Percentiles rank a stretch among this genome's conserved stretches.
phyloP scores from a whole-genome alignment of 139 green algal genomes.

The Astrephomene gubernaculifera region DNA sequence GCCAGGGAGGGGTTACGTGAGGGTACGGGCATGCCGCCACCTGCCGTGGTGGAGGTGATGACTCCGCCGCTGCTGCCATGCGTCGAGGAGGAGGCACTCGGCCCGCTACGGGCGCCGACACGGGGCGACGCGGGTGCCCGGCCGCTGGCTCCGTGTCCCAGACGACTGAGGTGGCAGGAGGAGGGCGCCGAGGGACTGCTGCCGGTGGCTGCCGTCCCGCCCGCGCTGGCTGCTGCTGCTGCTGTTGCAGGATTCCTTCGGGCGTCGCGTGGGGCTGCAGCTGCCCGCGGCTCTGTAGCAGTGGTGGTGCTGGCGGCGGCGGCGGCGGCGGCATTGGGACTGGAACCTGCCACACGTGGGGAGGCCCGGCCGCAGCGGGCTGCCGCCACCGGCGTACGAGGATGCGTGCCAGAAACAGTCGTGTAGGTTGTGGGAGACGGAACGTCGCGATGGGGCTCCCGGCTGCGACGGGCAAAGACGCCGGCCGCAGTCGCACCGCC shows the following conservation, averaged over 20 bases:
- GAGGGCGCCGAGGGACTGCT: not conserved
- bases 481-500: not conserved
- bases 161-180: slow-evolving; percentile 12
- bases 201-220: not conserved
- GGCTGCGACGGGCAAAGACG: too few relatives aligned
- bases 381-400: too few relatives aligned
- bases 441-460: too few relatives aligned
- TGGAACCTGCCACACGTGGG: too few relatives aligned
- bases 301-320: too few relatives aligned
- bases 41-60: not conserved
- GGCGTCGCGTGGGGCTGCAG: not conserved
- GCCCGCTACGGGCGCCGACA: not conserved
- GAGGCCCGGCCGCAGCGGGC: too few relatives aligned
- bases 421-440: too few relatives aligned
- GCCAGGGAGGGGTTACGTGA: slow-evolving; percentile 1
- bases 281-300: not conserved
- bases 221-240: not conserved
- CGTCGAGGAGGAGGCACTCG: not conserved
- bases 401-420: too few relatives aligned
- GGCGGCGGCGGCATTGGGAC: too few relatives aligned
- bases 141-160: not conserved
- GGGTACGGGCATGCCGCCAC: not conserved
- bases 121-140: slow-evolving; percentile 12
- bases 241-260: not conserved
- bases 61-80: not conserved